A percentile compares a stretch with the other conserved stretches of the same genome.
Evolutionary conservation across 1,284 basidiomycete genomes (phyloP).

Genomic region (Dichomitus squalens): DNA sequence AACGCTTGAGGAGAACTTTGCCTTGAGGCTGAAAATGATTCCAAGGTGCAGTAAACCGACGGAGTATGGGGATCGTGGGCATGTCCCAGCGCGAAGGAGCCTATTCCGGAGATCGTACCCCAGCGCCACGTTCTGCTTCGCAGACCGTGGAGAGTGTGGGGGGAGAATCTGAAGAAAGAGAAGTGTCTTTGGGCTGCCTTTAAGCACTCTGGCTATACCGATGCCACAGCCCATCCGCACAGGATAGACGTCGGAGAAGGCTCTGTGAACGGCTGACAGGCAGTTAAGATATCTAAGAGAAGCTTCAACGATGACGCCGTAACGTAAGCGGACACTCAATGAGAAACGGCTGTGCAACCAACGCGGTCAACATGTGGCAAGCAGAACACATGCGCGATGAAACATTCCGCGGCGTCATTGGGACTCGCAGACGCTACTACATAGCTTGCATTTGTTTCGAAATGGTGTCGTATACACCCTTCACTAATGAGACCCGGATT

Average conservation of each 20-base stretch:
- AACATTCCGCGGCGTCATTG: too few relatives aligned
- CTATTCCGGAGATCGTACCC: neutral
- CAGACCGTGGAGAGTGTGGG: neutral
- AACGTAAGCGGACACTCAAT: neutral
- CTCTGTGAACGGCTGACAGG: neutral
- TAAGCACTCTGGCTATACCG: neutral
- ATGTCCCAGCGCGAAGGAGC: neutral
- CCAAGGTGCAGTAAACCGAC: neutral
- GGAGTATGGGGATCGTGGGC: neutral
- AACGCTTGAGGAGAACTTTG: neutral
- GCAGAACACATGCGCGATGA: neutral
- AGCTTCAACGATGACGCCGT: neutral
- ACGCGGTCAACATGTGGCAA: neutral
- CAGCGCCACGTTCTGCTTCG: neutral
- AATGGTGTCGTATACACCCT: too few relatives aligned
- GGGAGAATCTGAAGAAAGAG: neutral
- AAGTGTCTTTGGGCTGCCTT: neutral
- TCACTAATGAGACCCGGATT: too few relatives aligned
- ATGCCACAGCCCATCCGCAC: neutral
- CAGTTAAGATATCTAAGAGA: neutral
- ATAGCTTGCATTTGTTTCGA: too few relatives aligned
- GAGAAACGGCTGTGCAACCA: neutral
- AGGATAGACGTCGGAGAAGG: neutral
- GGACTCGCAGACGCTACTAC: too few relatives aligned
- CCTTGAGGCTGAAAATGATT: neutral